Conservation (phyloP, 306 rosid species). For the Alnus rubra region DNA sequence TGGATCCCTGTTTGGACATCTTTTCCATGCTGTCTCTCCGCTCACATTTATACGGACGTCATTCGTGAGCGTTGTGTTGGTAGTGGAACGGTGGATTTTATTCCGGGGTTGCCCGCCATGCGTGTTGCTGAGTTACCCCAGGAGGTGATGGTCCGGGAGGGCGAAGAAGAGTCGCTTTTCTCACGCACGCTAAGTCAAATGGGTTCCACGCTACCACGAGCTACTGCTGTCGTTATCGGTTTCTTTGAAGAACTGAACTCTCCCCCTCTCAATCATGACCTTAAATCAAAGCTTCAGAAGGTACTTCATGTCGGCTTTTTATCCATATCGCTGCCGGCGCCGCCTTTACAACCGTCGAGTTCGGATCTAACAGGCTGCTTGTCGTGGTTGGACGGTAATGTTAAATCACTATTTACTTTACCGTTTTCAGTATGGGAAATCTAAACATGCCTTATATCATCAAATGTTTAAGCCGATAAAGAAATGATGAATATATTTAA, state of each 20-base stretch:
- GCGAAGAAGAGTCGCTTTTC: constrained; percentile 27
- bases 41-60: constrained; percentile 32
- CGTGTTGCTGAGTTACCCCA: constrained; percentile 36
- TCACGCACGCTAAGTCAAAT: constrained; percentile 24
- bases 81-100: constrained; percentile 29
- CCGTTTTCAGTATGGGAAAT: too few species aligned
- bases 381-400: constrained; percentile 23
- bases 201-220: constrained; percentile 35
- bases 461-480: too few species aligned
- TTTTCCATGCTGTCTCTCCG: constrained; percentile 29
- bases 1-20: constrained; percentile 50
- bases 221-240: constrained; percentile 38
- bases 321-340: constrained; percentile 8
- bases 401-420: too few species aligned
- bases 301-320: constrained; percentile 24
- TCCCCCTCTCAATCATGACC: not conserved
- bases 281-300: constrained; percentile 5
- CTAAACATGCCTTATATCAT: too few species aligned
- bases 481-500: too few species aligned
- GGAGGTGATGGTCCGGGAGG: not conserved
- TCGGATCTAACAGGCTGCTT: constrained; percentile 27
- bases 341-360: constrained; percentile 3
- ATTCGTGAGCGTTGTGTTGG: constrained; percentile 16
- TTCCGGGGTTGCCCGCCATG: constrained; percentile 46
- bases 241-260: constrained; percentile 27